Percentiles rank a stretch among this genome's conserved stretches.
Conservation (phyloP, 768 basidiomycete species). For the Pleurotus platypus region DNA sequence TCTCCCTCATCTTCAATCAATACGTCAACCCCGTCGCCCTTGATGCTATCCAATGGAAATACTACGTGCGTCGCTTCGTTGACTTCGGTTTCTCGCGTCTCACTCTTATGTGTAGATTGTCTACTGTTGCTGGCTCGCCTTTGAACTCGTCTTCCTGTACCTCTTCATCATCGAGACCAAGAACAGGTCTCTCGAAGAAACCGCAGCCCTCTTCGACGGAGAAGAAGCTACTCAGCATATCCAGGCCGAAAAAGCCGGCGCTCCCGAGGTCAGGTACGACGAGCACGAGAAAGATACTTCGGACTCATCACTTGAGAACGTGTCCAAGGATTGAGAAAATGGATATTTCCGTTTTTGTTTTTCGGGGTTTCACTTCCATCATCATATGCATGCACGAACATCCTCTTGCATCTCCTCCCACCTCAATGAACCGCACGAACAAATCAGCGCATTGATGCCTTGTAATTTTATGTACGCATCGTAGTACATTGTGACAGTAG, state of each 20-base stretch:
- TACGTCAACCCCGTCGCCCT: slow-evolving; percentile 59
- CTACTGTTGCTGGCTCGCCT: slow-evolving; percentile 67
- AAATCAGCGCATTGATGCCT: too few relatives aligned
- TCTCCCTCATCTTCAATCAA: slow-evolving; percentile 86
- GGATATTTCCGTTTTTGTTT: too few relatives aligned
- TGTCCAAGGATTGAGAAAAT: neutral
- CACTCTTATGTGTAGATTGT: slow-evolving; percentile 42
- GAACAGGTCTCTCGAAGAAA: slow-evolving; percentile 74
- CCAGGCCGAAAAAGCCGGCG: slow-evolving; percentile 16
- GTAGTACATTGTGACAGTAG: too few relatives aligned
- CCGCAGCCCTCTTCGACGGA: slow-evolving; percentile 78
- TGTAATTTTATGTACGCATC: too few relatives aligned
- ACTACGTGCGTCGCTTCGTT: slow-evolving; percentile 46
- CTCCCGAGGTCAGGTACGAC: slow-evolving; percentile 22
- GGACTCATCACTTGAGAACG: slow-evolving; percentile 27
- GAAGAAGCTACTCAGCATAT: slow-evolving; percentile 44
- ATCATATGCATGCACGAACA: too few relatives aligned
- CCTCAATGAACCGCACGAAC: too few relatives aligned
- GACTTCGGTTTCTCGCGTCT: neutral
- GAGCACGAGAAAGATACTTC: slow-evolving; percentile 31
- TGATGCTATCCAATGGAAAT: slow-evolving; percentile 63
- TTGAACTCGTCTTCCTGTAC: slow-evolving; percentile 63
- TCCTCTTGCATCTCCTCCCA: too few relatives aligned
- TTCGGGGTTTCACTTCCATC: too few relatives aligned
- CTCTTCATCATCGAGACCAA: slow-evolving; percentile 72